phyloP scores from a whole-genome alignment of 2,329 filamentous ascomycete species.

The Paraphaeosphaeria minitans region DNA sequence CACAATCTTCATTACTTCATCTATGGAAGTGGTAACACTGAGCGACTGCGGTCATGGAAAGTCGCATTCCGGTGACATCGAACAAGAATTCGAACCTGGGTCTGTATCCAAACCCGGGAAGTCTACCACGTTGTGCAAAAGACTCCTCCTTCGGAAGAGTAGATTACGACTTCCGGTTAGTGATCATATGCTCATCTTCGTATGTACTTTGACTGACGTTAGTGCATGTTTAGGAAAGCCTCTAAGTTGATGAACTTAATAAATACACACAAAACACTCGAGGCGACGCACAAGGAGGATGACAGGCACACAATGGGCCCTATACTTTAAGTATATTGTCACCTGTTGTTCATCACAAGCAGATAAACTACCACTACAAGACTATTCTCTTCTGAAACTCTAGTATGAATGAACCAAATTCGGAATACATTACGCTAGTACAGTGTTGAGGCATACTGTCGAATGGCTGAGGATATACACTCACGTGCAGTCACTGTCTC shows the following conservation, averaged over 20 bases:
- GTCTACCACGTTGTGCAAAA: not conserved
- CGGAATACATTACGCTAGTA: too few species aligned
- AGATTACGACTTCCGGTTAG: not conserved
- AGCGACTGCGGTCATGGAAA: not conserved
- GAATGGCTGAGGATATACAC: too few species aligned
- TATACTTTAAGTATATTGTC: too few species aligned
- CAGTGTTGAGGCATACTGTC: too few species aligned
- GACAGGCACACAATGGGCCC: too few species aligned
- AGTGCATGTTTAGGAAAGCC: not conserved
- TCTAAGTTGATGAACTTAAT: not conserved
- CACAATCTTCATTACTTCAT: not conserved
- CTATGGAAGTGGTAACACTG: not conserved
- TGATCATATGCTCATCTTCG: not conserved
- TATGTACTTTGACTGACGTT: not conserved
- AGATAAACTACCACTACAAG: too few species aligned
- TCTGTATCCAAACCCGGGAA: not conserved
- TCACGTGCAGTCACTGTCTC: too few species aligned
- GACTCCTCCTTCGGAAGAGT: not conserved
- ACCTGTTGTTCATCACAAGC: too few species aligned
- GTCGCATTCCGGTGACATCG: not conserved
- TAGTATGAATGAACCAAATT: too few species aligned
- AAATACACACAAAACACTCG: not conserved
- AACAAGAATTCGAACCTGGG: slow-evolving; percentile 4
- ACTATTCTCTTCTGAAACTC: too few species aligned
- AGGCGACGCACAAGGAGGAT: too few species aligned